Evolutionary conservation across 108 stramenopile species (phyloP), one percentile per base, ranked within the genome.

Genomic region (Pseudonitzschia multiseries): DNA sequence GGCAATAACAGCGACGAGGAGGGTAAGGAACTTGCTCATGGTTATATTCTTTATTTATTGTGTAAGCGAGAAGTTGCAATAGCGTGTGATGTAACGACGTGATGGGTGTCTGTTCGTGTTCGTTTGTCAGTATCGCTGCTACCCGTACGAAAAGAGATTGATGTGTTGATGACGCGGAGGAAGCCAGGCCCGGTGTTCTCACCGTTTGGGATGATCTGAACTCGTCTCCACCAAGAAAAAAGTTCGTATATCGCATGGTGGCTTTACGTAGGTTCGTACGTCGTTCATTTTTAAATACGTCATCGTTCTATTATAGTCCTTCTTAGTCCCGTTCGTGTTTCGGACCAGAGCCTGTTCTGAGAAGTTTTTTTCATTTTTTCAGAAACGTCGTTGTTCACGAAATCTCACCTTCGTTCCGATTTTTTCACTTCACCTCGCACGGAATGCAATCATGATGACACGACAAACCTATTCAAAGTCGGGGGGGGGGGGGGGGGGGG

Each of bases 1-100:
- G 26, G 85, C 76, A 74, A 89, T 64, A 57, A 83, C 77, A 68
- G 81, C 71, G 61, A 89, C 48, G 54, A 89, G 76, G 73, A 86
- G 57, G 33, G 80, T 65, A 74, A 89, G 73, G 52, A 84, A 65
- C 66, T 71, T 81, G 71, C 76, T 87, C 82, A 87, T 85, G 48
- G 64, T 83, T 41, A 66, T 46, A 13, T 62, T 27, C 36, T 63
- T 17, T 65, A 31, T 63, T 60, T 61, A 20, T 63, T 41, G 36
- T 42, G 57, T 24, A 24, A 8, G 28, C 1, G 22, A 48, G 0
- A 61, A 36, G 5, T 24, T 56, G 3, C n/a, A 51, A 51, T 51
- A n/a, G 20, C n/a, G 10, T 4, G 21, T 72, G 71, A 20, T 32
- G 44, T n/a, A n/a, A 2, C 36, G 36, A 5, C 21, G 62, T 36